Base-by-base conservation (phyloP, 2,329 filamentous ascomycete species). In the Pseudonectria buxi region DNA sequence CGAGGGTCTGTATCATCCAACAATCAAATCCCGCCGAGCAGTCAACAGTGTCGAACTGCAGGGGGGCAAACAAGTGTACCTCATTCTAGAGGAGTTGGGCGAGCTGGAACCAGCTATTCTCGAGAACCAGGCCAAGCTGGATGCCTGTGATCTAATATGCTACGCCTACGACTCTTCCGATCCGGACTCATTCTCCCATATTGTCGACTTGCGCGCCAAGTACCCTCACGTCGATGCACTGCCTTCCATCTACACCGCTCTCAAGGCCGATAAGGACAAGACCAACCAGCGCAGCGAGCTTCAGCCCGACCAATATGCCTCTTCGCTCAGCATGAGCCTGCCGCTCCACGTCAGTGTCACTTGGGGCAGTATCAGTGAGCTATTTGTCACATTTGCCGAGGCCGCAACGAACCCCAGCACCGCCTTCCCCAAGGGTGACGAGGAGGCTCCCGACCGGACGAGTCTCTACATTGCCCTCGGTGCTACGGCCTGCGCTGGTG, bases 151-250 rank as follows among this genome's bases (percentile, higher is more conserved):
- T 60, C 73, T 98, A 15, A 75, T 98, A 30, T 94, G 90, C 62
- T 96, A 94, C 62, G 82, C 87, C 1, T 98, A 96, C 63, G 92
- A 98, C 65, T 96, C 90, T 3, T 94, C 88, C 2, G 89, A 98
- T 43, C 90, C 92, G 0, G 89, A 96, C 59, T 95, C 87, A 4
- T 98, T 98, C 60, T 80, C 84, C 2, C 89, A 96, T 55, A 87
- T 98, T 35, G 84, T 90, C 26, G 76, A 84, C 13, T 69, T 95
- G 32, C 81, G 89, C 28, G 74, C 77, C 36, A 84, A 81, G 51
- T 84, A 90, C 48, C 80, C 87, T 0, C 83, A 92, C 36, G 74
- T 98, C 3, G 85, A 94, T 56, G 81, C 86, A n/a, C 68, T 98
- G 18, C 92, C 92, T 0, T 83, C 86, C 7, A 82, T 98, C 7